Base-by-base conservation (phyloP, 75 land plant species). In the Sequoiadendron giganteum region DNA sequence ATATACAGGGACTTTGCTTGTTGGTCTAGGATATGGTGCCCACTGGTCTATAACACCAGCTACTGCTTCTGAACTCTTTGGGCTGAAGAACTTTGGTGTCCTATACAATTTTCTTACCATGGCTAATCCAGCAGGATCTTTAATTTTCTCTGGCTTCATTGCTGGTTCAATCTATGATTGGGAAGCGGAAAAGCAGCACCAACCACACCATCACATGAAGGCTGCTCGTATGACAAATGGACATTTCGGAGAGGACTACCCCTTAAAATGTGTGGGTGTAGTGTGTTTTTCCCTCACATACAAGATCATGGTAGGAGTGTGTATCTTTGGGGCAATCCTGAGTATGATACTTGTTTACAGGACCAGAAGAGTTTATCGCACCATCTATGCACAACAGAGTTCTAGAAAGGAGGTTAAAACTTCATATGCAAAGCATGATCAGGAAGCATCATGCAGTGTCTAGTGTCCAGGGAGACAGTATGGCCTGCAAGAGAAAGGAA, bases 21-120 rank as follows among this genome's bases (percentile, higher is more conserved):
- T 94, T 36, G 97, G 95, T 3, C 88, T 95, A 16, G 96, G 97
- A 87, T 96, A 95, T 76, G 96, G 97, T 14, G 91, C 94, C 54
- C 95, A 94, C 40, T 92, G 96, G 56, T 92, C 96, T 2, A 88
- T 96, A 65, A 85, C 93, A 18, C 96, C 94, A 9, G 93, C 97
- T 4, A 88, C 94, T 16, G 93, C 94, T 34, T 95, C 97, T 15
- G 97, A 96, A 84, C 92, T 96, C n/a, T 96, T 96, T 86, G 96
- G 96, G 43, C 90, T 96, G 86, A 93, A 92, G 75, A 94, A 93
- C 85, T 96, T 95, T 85, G 96, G 96, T 25, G 91, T 90, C 45
- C 84, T 96, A 49, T 96, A 96, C 93, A 95, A 95, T 85, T 90
- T 96, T 48, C 88, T 96, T 45, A 89, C 93, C 83, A 85, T 96